Base-by-base conservation (phyloP, 2,329 filamentous ascomycete genomes). In the Penicillium vulpinum region DNA sequence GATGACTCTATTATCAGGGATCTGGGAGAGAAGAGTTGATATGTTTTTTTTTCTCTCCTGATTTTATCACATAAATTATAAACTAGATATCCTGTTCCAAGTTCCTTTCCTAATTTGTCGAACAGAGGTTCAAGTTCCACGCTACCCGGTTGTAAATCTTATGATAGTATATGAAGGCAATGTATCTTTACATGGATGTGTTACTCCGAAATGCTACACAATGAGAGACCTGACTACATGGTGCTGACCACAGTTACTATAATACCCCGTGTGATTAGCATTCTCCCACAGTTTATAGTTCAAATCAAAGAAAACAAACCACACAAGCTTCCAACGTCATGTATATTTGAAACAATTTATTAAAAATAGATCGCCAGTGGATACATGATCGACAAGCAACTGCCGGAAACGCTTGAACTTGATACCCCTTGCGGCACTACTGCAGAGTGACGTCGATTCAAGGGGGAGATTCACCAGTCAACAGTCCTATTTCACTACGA, bases 1-100 rank as follows among this genome's bases (percentile, higher is more conserved):
- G 77, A 83, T 36, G 81, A 83, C 7, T 74, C 77, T 45, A 84
- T 88, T 72, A 77, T 91, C 35, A 73, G 71, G 61, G 78, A 77
- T 70, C 76, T 88, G 29, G 39, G 46, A 8, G 56, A 16, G 13
- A 8, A 28, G 21, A 5, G 11, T 16, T 35, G 28, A 35, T 24
- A n/a, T 29, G 6, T 29, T 4, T 46, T 16, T n/a, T 29, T 21
- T 7, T 21, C 24, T 43, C 13, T 43, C 28, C 18, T 45, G 5
- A 11, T 22, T 22, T 31, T 21, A 9, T 16, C 2, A 28, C 3
- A n/a, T n/a, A n/a, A n/a, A n/a, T n/a, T n/a, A n/a, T n/a, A n/a
- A n/a, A n/a, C n/a, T n/a, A n/a, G n/a, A n/a, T n/a, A n/a, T n/a
- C n/a, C n/a, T n/a, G n/a, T n/a, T n/a, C n/a, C n/a, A n/a, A n/a